Base-by-base conservation (phyloP, 2,329 filamentous ascomycete species). In the Sarocladium strictum region DNA sequence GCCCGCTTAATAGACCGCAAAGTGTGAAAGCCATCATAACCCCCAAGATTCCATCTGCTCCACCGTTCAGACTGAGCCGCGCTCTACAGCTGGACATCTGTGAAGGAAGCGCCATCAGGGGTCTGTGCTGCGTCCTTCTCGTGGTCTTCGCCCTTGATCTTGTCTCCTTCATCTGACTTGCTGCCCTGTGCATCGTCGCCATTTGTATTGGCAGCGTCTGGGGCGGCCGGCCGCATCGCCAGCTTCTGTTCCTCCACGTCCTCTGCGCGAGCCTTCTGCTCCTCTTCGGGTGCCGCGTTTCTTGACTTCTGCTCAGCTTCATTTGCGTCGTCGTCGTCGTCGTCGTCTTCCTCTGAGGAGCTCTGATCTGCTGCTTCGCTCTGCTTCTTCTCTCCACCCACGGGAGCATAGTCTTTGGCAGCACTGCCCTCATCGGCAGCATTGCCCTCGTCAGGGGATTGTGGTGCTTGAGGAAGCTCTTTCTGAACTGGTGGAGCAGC, bases 91-190 rank as follows among this genome's bases (percentile, higher is more conserved):
- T 79, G 80, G 47, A 86, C 81, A 60, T 86, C 80, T 61, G 85
- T 81, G 66, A 86, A 85, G n/a, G 80, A 81, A 4, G 75, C 74
- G 1, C 78, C 77, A 58, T 83, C 80, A 17, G 80, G 76, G 6
- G 78, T 79, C 40, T 72, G 68, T 15, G 72, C 69, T 1, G 72
- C 68, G 58, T 74, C 76, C 47, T 69, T 67, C 15, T 63, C 63
- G 3, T 68, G 64, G 12, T 70, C 68, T 5, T 65, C 67, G 7
- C 60, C 65, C 26, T 68, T 65, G 6, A 65, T 64, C 6, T 64
- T 61, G 15, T 68, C 63, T 15, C 64, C 63, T 3, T 61, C 57
- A 37, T 66, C 62, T n/a, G 61, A 61, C 15, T 65, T 27, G 6
- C 11, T 58, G 32, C 70, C 67, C 19, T 66, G 65, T 15, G 65